A percentile compares a stretch with the other conserved stretches of the same genome.
These are phyloP conservation scores for Nitzschia sp. DNA, from an alignment of 108 stramenopile species.

Conservation along the genomic window DNA sequence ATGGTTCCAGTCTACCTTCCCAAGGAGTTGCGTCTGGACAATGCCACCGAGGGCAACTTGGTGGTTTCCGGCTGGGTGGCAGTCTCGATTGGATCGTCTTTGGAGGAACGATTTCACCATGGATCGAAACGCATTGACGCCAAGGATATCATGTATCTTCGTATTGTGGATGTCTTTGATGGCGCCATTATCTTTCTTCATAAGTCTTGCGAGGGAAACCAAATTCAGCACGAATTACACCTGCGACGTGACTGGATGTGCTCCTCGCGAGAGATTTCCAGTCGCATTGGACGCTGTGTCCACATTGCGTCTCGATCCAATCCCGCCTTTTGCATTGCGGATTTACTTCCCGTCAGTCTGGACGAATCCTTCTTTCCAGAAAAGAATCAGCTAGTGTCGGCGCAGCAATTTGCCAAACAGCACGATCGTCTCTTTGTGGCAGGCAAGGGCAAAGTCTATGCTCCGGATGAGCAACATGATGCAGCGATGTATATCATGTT, in stretches of 20 bases:
- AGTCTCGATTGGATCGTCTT: background rate
- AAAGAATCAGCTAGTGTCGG: background rate
- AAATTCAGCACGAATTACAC: background rate
- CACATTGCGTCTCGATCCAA: background rate
- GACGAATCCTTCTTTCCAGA: constrained; percentile 21
- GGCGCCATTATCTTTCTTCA: constrained; percentile 17
- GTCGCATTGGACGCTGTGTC: constrained; percentile 21
- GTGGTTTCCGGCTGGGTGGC: constrained; percentile 26
- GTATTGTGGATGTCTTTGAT: constrained; percentile 7
- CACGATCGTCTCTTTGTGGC: background rate
- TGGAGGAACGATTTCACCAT: background rate
- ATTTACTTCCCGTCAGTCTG: constrained; percentile 11
- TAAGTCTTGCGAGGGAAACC: background rate
- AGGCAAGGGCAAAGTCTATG: constrained; percentile 20
- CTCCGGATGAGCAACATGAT: constrained; percentile 45
- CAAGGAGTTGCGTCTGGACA: constrained; percentile 6
- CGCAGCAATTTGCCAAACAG: constrained; percentile 3
- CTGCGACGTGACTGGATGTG: constrained; percentile 18
- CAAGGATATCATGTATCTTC: constrained; percentile 6
- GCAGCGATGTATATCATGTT: constrained; percentile 36
- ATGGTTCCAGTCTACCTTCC: constrained; percentile 11
- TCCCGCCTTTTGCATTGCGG: constrained; percentile 2
- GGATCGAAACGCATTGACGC: background rate
- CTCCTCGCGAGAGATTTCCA: constrained; percentile 11
- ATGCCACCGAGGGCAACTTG: background rate